Evolutionary conservation across 2,329 filamentous ascomycete species (phyloP).

Genomic region (Stemphylium vesicarium): DNA sequence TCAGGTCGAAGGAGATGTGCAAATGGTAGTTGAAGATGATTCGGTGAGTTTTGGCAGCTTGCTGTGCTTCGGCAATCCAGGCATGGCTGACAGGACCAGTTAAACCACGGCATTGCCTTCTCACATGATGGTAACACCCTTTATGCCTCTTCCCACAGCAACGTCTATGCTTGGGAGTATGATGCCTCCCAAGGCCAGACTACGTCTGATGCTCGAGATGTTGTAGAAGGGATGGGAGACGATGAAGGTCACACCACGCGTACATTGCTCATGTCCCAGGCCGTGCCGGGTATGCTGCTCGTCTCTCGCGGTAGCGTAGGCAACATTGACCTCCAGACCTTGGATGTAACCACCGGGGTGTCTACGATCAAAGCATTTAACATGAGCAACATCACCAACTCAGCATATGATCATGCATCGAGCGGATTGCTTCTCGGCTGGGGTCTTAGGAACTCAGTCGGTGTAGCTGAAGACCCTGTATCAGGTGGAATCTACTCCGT

Average conservation of each 20-base stretch:
- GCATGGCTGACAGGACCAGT: slow-evolving; percentile 24
- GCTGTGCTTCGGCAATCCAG: background rate
- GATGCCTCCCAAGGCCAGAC: slow-evolving; percentile 57
- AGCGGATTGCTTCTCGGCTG: slow-evolving; percentile 63
- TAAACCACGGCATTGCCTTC: slow-evolving; percentile 61
- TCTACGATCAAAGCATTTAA: slow-evolving; percentile 72
- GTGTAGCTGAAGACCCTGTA: slow-evolving; percentile 67
- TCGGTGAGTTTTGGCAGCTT: slow-evolving; percentile 31
- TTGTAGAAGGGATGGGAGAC: slow-evolving; percentile 68
- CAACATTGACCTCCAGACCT: slow-evolving; percentile 66
- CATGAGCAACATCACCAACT: slow-evolving; percentile 50
- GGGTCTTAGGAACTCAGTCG: slow-evolving; percentile 76
- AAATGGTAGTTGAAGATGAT: slow-evolving; percentile 35
- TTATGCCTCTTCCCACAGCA: slow-evolving; percentile 62
- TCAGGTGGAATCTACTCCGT: slow-evolving; percentile 62
- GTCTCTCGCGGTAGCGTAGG: slow-evolving; percentile 69
- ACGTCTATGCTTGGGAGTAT: slow-evolving; percentile 71
- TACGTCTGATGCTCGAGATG: slow-evolving; percentile 56
- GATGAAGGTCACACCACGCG: slow-evolving; percentile 67
- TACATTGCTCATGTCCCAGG: slow-evolving; percentile 67
- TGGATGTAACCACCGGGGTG: slow-evolving; percentile 61
- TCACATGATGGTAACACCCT: slow-evolving; percentile 58
- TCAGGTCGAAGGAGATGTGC: slow-evolving; percentile 29
- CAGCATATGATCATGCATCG: slow-evolving; percentile 58
- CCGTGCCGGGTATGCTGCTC: slow-evolving; percentile 63